A percentile compares a stretch with the other conserved stretches of the same genome.
Evolutionary conservation across 805 yeast species (phyloP).

Genomic region (Lipomyces mesembrius): DNA sequence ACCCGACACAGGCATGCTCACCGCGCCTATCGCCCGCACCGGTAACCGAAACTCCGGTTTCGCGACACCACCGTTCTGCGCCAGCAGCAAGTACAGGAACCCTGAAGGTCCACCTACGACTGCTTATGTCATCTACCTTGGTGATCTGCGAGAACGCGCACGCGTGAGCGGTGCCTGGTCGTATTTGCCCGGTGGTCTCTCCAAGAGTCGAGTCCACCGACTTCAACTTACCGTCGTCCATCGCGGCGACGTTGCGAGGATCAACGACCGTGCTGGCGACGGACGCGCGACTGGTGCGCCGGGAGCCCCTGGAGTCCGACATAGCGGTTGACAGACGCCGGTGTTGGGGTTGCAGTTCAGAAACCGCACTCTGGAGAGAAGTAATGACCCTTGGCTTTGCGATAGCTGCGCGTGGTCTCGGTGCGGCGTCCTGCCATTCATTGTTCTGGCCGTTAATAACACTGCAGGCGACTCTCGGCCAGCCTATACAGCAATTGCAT

Average conservation of each 20-base stretch:
- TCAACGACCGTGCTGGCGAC: not conserved
- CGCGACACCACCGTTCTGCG: constrained; percentile 56
- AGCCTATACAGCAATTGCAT: too few species aligned
- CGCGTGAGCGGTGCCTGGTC: constrained; percentile 15
- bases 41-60: constrained; percentile 68
- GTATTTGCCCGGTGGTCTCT: not conserved
- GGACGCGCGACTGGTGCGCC: not conserved
- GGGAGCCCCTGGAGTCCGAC: not conserved
- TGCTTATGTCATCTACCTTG: too few species aligned
- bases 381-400: too few species aligned
- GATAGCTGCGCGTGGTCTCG: too few species aligned
- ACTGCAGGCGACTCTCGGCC: too few species aligned
- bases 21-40: constrained; percentile 54
- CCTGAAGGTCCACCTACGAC: too few species aligned
- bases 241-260: not conserved
- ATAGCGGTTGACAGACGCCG: not conserved
- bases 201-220: not conserved
- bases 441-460: too few species aligned
- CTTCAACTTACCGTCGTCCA: not conserved
- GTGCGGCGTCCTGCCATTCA: too few species aligned
- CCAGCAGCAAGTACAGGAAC: too few species aligned
- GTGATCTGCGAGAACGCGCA: constrained; percentile 17
- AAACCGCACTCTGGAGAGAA: too few species aligned
- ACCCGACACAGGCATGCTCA: constrained; percentile 60
- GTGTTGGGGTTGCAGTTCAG: too few species aligned